Evolutionary conservation across 495 filamentous ascomycete genomes (phyloP).

Genomic region (Terfezia boudieri): DNA sequence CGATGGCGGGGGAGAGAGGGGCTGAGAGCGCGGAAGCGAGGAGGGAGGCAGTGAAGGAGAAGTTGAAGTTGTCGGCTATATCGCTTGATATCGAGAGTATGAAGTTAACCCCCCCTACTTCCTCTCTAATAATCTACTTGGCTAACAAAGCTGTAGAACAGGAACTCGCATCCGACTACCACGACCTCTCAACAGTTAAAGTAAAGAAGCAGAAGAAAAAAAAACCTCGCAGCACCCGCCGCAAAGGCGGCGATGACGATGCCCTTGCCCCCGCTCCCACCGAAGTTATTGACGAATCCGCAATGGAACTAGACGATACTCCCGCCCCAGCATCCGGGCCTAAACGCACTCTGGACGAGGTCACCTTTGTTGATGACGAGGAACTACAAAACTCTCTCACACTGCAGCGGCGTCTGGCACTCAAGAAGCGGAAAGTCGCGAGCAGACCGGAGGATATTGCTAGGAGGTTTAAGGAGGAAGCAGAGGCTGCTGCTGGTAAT

Average conservation of each 20-base stretch:
- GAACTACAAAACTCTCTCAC: slow-evolving; percentile 74
- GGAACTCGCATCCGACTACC: slow-evolving; percentile 61
- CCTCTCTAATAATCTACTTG: not conserved
- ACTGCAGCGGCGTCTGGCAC: slow-evolving; percentile 49
- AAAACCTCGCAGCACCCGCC: slow-evolving; percentile 54
- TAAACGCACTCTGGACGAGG: slow-evolving; percentile 42
- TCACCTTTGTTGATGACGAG: slow-evolving; percentile 71
- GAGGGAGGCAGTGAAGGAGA: slow-evolving; percentile 27
- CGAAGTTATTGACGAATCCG: slow-evolving; percentile 21
- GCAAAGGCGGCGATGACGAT: slow-evolving; percentile 47
- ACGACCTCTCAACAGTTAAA: slow-evolving; percentile 66
- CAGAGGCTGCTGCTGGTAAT: slow-evolving; percentile 25
- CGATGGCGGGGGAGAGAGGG: not conserved
- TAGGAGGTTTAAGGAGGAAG: slow-evolving; percentile 56
- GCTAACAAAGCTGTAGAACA: slow-evolving; percentile 23
- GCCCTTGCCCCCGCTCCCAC: slow-evolving; percentile 23
- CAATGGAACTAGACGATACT: slow-evolving; percentile 59
- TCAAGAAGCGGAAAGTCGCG: slow-evolving; percentile 74
- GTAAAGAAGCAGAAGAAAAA: slow-evolving; percentile 87
- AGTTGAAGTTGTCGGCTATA: slow-evolving; percentile 43
- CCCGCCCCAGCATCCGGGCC: slow-evolving; percentile 22
- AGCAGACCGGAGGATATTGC: slow-evolving; percentile 62
- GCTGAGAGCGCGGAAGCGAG: slow-evolving; percentile 9
- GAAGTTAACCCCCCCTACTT: slow-evolving; percentile 3
- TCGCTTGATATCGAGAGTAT: slow-evolving; percentile 47